A percentile compares a stretch with the other conserved stretches of the same genome.
Conservation (phyloP, 306 rosid genomes). For the Glycyrrhiza uralensis region DNA sequence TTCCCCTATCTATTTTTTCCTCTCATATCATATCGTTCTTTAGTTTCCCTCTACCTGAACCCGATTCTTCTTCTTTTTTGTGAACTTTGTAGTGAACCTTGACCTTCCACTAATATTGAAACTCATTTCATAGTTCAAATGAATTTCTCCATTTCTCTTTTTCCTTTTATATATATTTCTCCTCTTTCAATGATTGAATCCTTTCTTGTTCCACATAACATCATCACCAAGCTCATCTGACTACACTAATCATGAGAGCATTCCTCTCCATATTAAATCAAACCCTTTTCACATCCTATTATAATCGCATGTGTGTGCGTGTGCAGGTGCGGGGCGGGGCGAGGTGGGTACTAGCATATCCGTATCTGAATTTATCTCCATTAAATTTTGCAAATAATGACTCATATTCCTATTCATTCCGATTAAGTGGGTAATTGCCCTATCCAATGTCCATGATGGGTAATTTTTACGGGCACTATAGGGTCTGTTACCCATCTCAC, state of each 20-base stretch:
- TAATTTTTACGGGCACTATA: too few relatives aligned
- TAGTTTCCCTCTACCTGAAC: not conserved
- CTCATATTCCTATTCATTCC: too few relatives aligned
- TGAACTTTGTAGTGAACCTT: slow-evolving; percentile 1
- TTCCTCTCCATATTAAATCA: slow-evolving; percentile 4
- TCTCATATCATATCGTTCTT: not conserved
- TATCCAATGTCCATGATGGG: too few relatives aligned
- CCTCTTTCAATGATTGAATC: slow-evolving; percentile 3
- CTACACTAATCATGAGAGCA: slow-evolving; percentile 10
- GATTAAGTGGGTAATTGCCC: too few relatives aligned
- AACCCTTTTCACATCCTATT: slow-evolving; percentile 28
- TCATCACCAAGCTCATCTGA: slow-evolving; percentile 27
- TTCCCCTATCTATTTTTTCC: not conserved
- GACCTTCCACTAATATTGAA: slow-evolving; percentile 13
- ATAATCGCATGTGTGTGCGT: too few relatives aligned
- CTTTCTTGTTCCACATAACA: slow-evolving; percentile 19
- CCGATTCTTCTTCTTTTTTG: not conserved
- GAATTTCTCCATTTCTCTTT: not conserved
- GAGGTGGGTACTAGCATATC: too few relatives aligned
- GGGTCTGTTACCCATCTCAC: too few relatives aligned
- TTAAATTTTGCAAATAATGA: too few relatives aligned
- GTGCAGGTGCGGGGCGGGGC: too few relatives aligned
- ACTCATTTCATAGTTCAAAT: not conserved
- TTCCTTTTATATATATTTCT: not conserved
- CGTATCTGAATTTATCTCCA: too few relatives aligned